Percentiles rank a stretch among this genome's conserved stretches.
Conservation (phyloP, 192 early-diverging fungal genomes). For the Gamsiella multidivaricata region DNA sequence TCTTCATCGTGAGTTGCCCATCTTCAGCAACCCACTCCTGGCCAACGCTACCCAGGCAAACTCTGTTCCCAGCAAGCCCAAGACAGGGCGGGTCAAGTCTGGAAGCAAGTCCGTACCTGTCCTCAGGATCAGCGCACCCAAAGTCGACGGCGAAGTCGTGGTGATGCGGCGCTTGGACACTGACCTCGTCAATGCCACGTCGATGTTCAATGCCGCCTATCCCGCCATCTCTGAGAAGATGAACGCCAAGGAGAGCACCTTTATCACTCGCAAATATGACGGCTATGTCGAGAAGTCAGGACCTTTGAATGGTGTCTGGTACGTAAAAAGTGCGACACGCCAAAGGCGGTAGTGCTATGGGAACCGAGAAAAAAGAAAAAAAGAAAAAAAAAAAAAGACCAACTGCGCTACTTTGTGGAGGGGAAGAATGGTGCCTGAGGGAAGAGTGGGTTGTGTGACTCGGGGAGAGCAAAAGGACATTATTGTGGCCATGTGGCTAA, state of each 20-base stretch:
- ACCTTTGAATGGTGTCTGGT: constrained; percentile 44
- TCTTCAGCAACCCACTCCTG: constrained; percentile 52
- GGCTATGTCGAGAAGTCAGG: constrained; percentile 37
- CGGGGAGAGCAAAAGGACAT: too few species aligned
- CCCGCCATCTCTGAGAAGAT: constrained; percentile 55
- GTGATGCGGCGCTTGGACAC: constrained; percentile 47
- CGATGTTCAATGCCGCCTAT: constrained; percentile 55
- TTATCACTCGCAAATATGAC: constrained; percentile 35
- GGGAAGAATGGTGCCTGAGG: neutral
- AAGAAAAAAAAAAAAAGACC: too few species aligned
- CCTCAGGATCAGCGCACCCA: constrained; percentile 50
- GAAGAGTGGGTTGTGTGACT: constrained; percentile 17
- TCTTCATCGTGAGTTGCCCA: constrained; percentile 42
- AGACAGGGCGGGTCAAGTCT: constrained; percentile 34
- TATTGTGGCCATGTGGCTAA: constrained; percentile 21
- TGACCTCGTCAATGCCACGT: constrained; percentile 52
- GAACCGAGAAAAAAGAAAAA: neutral
- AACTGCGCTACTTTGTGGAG: too few species aligned
- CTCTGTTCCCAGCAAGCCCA: constrained; percentile 47
- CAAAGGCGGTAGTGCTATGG: too few species aligned
- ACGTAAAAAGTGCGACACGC: too few species aligned
- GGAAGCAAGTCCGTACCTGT: constrained; percentile 31
- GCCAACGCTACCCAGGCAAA: constrained; percentile 49
- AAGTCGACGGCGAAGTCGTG: constrained; percentile 50
- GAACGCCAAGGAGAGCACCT: constrained; percentile 39